Evolutionary conservation across 768 basidiomycete species (phyloP), one percentile per base, ranked within the genome.

Genomic region (Russula brevipes): DNA sequence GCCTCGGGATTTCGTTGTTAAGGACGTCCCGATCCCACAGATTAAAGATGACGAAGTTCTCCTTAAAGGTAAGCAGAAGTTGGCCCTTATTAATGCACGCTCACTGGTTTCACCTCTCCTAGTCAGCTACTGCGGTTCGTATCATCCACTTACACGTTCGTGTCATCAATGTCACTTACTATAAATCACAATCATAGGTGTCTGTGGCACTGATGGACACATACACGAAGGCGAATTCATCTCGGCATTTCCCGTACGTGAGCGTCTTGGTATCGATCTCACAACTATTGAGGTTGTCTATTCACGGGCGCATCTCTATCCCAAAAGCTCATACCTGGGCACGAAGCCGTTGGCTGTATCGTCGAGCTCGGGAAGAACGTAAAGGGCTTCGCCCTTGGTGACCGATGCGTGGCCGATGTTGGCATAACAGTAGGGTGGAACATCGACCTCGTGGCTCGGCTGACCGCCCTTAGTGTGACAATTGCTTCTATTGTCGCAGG

Each of bases 401-500:
- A 94, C 70, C 85, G 91, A 56, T 86, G 87, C 69, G 93, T 91
- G 44, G 89, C 89, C 31, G 93, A 96, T 73, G 87, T 89, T 44
- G 82, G 86, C 64, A 78, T 82, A 58, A 85, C 86, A 54, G 89
- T 87, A 62, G 72, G 85, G 72, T 42, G 36, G 5, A 16, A n/a
- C 38, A 14, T 2, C 39, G 2, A 42, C 11, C 54, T 36, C n/a
- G 19, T 12, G 42, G 51, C 47, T 54, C 50, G 49, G 44, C 51
- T 57, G 24, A 55, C 36, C 6, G 46, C 45, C 19, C 11, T 55
- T 33, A 91, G 89, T 94, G 93, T 76, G 88, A 85, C 8, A 80
- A 78, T 63, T 95, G 93, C 74, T 92, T 93, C 76, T 93, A 85
- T 76, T 95, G 94, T 74, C 84, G 91, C 56, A 83, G 90, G 49